Conservation (phyloP, 768 basidiomycete species). For the Tremella yokohamensis region DNA sequence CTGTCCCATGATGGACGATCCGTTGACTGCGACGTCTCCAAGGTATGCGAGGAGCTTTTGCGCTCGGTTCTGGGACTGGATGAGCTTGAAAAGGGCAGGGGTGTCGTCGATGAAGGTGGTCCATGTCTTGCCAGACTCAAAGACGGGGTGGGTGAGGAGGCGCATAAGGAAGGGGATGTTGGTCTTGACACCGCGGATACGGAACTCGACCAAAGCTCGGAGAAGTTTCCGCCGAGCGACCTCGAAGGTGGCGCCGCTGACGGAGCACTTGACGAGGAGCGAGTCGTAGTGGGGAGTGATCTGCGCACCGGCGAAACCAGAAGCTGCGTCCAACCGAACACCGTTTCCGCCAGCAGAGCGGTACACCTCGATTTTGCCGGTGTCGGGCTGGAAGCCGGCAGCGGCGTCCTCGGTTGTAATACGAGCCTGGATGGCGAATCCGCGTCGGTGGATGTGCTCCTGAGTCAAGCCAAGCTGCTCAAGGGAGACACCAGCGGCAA, state of each 20-base stretch:
- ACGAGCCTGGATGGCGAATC: conserved; percentile 97
- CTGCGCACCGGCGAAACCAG: conserved; percentile 97
- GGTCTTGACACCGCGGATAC: conserved; percentile 99
- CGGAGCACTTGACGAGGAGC: conserved; percentile 90
- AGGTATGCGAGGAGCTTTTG: conserved; percentile 96
- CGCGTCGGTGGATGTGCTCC: conserved; percentile 90
- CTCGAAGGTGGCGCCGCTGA: conserved; percentile 95
- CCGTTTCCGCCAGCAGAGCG: conserved; percentile 98
- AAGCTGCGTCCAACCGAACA: conserved; percentile 91
- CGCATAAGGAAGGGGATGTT: conserved; percentile 99
- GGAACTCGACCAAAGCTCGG: conserved; percentile 98
- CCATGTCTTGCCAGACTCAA: conserved; percentile 96
- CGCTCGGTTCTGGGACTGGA: conserved; percentile 95
- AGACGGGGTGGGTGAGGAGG: conserved; percentile 90
- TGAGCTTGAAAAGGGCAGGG: conserved; percentile 97
- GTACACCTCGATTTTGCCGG: conserved; percentile 98
- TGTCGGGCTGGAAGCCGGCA: conserved; percentile 92
- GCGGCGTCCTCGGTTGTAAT: conserved; percentile 96
- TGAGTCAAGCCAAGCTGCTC: conserved; percentile 93
- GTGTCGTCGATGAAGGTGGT: conserved; percentile 99
- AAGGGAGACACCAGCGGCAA: conserved; percentile 95
- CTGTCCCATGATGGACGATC: conserved; percentile 96
- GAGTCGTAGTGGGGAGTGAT: conserved; percentile 99
- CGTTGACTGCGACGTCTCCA: conserved; percentile 96
- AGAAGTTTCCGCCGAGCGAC: conserved; percentile 99